Percentiles rank a stretch among this genome's conserved stretches.
Evolutionary conservation across 108 stramenopile genomes (phyloP).

Genomic region (Schizochytrium sp.): DNA sequence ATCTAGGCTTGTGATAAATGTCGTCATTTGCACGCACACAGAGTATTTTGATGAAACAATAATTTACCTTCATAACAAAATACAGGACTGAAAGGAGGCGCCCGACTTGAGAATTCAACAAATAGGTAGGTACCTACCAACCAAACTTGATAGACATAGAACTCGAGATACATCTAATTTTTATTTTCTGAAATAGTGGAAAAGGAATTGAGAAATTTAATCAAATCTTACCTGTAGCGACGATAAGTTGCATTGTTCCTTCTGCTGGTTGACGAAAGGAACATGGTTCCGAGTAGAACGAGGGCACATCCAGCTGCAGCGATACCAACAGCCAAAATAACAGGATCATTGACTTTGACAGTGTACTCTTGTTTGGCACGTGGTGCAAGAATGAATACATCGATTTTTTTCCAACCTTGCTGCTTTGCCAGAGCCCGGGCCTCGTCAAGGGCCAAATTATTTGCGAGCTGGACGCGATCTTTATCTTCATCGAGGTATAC

Average conservation of each 20-base stretch:
- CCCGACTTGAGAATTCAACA: no score
- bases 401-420: constrained; percentile 52
- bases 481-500: constrained; percentile 52
- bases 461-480: constrained; percentile 54
- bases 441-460: constrained; percentile 46
- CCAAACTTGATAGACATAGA: no score
- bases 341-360: constrained; percentile 26
- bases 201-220: no score
- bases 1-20: no score
- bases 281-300: not conserved
- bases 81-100: no score
- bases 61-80: no score
- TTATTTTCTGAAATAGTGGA: no score
- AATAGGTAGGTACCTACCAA: no score
- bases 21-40: no score
- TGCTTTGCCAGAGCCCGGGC: constrained; percentile 27
- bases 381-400: constrained; percentile 29
- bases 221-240: not conserved
- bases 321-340: not conserved
- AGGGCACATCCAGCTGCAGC: not conserved
- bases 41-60: no score
- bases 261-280: not conserved
- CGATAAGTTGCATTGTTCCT: not conserved
- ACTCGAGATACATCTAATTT: no score
- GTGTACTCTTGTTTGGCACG: constrained; percentile 21